These are phyloP conservation scores for Colletotrichum melonis DNA, from an alignment of 2,329 filamentous ascomycete species.

Conservation along the genomic window DNA sequence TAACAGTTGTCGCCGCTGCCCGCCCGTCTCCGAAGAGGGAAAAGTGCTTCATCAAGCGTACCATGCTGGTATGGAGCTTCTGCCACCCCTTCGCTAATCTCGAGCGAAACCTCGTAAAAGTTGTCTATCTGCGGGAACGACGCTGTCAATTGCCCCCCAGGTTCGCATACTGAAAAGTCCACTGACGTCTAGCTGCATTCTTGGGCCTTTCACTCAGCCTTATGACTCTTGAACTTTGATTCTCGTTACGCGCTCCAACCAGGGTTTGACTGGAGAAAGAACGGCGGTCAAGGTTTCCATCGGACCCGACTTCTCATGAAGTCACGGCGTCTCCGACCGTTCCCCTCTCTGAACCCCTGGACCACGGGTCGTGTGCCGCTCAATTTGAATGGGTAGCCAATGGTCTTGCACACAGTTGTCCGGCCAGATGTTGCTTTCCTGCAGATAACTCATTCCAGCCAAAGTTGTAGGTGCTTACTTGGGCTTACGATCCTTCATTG, in stretches of 20 bases:
- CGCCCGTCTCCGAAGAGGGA: background rate
- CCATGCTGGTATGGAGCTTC: conserved; percentile 11
- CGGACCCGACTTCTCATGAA: background rate
- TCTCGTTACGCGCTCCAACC: background rate
- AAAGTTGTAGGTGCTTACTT: background rate
- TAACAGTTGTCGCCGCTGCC: background rate
- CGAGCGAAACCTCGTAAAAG: conserved; percentile 15
- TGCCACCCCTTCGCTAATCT: conserved; percentile 27
- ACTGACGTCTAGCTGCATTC: background rate
- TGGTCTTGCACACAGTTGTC: background rate
- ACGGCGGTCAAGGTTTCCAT: background rate
- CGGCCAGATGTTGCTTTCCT: no score
- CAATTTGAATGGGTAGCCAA: background rate
- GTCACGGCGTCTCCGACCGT: conserved; percentile 20
- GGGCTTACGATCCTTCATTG: background rate
- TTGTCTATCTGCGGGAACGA: background rate
- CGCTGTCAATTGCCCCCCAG: background rate
- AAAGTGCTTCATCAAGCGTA: background rate
- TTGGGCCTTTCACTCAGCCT: conserved; percentile 6
- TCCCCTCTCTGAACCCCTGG: background rate
- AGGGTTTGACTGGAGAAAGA: background rate
- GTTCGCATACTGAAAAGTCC: background rate
- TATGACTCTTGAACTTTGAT: background rate
- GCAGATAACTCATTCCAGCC: background rate
- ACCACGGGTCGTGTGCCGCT: background rate